Percentiles rank a stretch among this genome's conserved stretches.
These are phyloP conservation scores for Hemileia vastatrix DNA, from an alignment of 1,284 basidiomycete genomes.

Conservation along the genomic window DNA sequence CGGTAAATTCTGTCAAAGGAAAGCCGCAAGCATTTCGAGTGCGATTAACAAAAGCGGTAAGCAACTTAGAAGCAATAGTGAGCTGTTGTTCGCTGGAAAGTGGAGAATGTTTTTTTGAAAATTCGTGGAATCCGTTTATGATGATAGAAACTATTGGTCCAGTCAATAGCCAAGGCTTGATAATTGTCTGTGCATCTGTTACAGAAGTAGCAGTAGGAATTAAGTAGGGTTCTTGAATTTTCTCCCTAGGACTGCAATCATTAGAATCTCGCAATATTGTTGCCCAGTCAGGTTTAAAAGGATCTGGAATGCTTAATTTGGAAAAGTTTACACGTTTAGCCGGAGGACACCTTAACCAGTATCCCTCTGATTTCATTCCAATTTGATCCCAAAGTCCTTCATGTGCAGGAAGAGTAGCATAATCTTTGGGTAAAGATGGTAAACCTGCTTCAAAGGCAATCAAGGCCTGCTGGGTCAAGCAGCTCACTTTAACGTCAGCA, in stretches of 20 bases:
- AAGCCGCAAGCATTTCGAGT: no score
- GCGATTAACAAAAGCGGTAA: no score
- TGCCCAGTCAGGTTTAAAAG: conserved; percentile 31
- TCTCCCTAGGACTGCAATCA: no score
- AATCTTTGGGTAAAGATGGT: conserved; percentile 71
- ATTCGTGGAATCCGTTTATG: conserved; percentile 4
- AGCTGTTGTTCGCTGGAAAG: no score
- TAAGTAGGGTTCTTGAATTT: conserved; percentile 7
- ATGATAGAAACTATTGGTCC: conserved; percentile 7
- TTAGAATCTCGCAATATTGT: no score
- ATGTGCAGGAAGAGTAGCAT: conserved; percentile 51
- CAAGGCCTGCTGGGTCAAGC: conserved; percentile 55
- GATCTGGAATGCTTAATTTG: conserved; percentile 54
- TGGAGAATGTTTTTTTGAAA: no score
- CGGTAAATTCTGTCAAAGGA: no score
- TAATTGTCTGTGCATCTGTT: background rate
- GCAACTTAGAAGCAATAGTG: no score
- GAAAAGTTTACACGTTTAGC: conserved; percentile 68
- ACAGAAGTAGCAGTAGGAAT: no score
- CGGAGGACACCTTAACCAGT: conserved; percentile 71
- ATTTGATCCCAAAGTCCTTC: conserved; percentile 33
- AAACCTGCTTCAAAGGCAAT: conserved; percentile 59
- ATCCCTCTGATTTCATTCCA: conserved; percentile 50
- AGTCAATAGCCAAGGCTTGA: conserved; percentile 5
- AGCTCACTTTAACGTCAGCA: conserved; percentile 68